Base-by-base conservation (phyloP, 129 eudicot genomes). In the Arctium minus region DNA sequence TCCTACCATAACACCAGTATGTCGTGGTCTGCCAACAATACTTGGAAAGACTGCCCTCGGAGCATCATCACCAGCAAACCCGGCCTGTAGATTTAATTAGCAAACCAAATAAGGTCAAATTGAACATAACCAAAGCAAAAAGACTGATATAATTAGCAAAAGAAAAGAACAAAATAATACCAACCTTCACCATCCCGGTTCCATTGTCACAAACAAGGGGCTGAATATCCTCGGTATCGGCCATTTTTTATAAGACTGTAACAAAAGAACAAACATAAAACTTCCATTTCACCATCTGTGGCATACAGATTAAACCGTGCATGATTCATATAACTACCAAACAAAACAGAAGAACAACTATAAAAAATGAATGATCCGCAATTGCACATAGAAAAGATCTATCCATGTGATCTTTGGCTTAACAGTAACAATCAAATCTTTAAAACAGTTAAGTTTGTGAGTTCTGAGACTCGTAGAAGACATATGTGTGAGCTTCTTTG, bases 21-120 rank as follows among this genome's bases (percentile, higher is more conserved):
- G 96, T 53, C 97, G 44, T 22, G 97, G 97, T 42, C 97, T 84
- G 36, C 97, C 97, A 53, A 92, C 97, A 68, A 92, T 89, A 84
- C 93, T 92, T 60, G 97, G 97, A 69, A 92, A 92, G 8, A 92
- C 97, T 27, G 97, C 97, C 84, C 97, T 92, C 1, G 97, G 97
- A 33, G 97, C 97, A 89, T 92, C 97, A 85, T 92, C 97, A 68
- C 96, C 96, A 27, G 96, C 97, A 86, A 92, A 92, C 32, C 97
- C 97, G 80, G 97, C 97, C 97, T 92, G 73, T 22, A 85, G 8
- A 76, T 2, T 72, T 13, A 15, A 29, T 50, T 9, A 18, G 72
- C 35, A 64, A 1, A 17, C 27, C 37, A 37, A 39, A 39, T 65
- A 3, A 42, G 68, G 31, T 76, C 8, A 39, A 18, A 78, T n/a